Evolutionary conservation across 1,139 yeast genomes (phyloP).

Genomic region (Geotrichum reessii): DNA sequence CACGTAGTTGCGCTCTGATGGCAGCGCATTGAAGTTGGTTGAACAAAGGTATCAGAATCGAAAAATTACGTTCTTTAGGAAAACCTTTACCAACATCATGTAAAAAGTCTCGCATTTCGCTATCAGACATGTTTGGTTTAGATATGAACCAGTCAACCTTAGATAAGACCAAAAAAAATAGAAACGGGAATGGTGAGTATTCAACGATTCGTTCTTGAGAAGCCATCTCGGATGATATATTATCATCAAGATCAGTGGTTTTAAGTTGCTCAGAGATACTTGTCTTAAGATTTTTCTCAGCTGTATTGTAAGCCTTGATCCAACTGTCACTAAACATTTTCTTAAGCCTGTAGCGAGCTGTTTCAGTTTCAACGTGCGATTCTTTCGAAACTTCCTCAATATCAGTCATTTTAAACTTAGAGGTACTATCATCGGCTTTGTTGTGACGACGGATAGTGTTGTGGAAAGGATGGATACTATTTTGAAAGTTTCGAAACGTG

Average conservation of each 20-base stretch:
- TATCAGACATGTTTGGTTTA: constrained; percentile 52
- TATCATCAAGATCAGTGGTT: constrained; percentile 47
- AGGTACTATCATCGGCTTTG: neutral
- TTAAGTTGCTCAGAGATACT: constrained; percentile 51
- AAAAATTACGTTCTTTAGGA: constrained; percentile 63
- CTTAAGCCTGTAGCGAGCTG: constrained; percentile 33
- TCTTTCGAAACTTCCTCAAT: constrained; percentile 25
- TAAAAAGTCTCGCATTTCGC: constrained; percentile 54
- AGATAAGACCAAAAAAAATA: constrained; percentile 53
- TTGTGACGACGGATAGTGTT: constrained; percentile 5
- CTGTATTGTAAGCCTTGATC: constrained; percentile 44
- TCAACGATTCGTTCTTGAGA: constrained; percentile 52
- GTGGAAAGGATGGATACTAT: constrained; percentile 1
- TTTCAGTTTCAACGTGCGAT: constrained; percentile 30
- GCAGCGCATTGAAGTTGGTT: constrained; percentile 47
- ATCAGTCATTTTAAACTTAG: constrained; percentile 23
- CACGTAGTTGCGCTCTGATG: constrained; percentile 53
- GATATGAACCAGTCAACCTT: constrained; percentile 51
- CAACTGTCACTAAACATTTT: constrained; percentile 62
- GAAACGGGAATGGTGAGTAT: constrained; percentile 56
- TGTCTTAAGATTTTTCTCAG: constrained; percentile 29
- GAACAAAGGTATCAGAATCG: constrained; percentile 61
- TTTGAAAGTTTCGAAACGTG: constrained; percentile 5
- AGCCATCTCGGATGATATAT: constrained; percentile 42
- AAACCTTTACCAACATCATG: constrained; percentile 75